phyloP scores from a whole-genome alignment of 2,329 filamentous ascomycete species.

The Ceratocystiopsis minuta region DNA sequence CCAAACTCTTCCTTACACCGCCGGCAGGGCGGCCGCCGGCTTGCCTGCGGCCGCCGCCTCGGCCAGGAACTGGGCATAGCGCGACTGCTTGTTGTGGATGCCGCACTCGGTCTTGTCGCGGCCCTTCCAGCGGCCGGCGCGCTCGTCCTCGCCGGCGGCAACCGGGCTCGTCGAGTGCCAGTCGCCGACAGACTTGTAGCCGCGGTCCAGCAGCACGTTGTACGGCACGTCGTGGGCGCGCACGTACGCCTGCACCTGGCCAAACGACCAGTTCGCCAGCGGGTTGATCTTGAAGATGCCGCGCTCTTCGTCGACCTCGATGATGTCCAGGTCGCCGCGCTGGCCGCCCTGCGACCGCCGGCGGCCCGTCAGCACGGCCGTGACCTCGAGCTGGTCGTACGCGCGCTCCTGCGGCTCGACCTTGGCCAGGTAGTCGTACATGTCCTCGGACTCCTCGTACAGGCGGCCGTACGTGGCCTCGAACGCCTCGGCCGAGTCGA shows the following conservation, averaged over 20 bases:
- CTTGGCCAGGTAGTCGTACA: slow-evolving; percentile 95
- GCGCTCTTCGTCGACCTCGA: slow-evolving; percentile 76
- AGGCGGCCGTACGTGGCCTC: slow-evolving; percentile 66
- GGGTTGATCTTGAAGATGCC: slow-evolving; percentile 96
- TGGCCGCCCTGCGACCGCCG: slow-evolving; percentile 84
- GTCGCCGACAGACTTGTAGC: slow-evolving; percentile 97
- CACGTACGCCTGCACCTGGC: slow-evolving; percentile 77
- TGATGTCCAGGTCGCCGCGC: slow-evolving; percentile 73
- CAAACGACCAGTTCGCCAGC: slow-evolving; percentile 82
- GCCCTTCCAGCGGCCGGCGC: slow-evolving; percentile 92
- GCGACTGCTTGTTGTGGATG: slow-evolving; percentile 93
- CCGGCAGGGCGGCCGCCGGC: background rate
- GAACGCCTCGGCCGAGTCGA: slow-evolving; percentile 58
- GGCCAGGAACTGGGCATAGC: slow-evolving; percentile 68
- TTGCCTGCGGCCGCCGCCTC: background rate
- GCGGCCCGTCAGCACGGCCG: slow-evolving; percentile 81
- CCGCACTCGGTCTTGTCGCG: slow-evolving; percentile 93
- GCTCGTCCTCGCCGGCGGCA: slow-evolving; percentile 81
- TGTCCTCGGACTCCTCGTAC: slow-evolving; percentile 71
- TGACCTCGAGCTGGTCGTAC: slow-evolving; percentile 71
- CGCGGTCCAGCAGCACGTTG: slow-evolving; percentile 74
- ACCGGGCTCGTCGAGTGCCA: slow-evolving; percentile 95
- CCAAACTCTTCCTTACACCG: too few relatives aligned
- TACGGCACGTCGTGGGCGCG: slow-evolving; percentile 77
- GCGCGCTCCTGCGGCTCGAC: slow-evolving; percentile 90